Evolutionary conservation across 2,329 filamentous ascomycete species (phyloP), one percentile per base, ranked within the genome.

Genomic region (Alternaria triticimaculans): DNA sequence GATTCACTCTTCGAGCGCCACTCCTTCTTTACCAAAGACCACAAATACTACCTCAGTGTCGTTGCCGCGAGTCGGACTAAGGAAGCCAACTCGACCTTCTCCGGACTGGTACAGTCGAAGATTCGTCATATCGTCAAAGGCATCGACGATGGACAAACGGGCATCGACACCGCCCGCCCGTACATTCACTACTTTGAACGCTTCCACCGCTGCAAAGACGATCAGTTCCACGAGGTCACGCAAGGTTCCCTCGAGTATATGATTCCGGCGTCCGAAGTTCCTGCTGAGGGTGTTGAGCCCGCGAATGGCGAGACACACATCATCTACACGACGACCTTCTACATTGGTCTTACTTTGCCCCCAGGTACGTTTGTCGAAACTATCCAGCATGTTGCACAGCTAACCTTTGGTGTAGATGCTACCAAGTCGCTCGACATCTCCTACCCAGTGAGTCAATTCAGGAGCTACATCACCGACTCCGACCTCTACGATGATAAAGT

Each of bases 41-140:
- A 97, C 84, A 97, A 96, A 80, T 97, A 98, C 79, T 99, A 98
- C 78, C 88, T 99, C 58, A 93, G 91, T 56, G 90, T 99, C 60
- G 91, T 94, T 53, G 89, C 93, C 15, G 90, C 93, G 2, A 94
- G 93, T 78, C 92, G 88, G 64, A 92, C 89, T 30, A 94, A 94
- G 76, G 93, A 97, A 71, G 89, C 91, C 1, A 92, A 97, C 75
- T 90, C 93, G 58, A 87, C 90, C 3, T 98, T 95, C 93, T 93
- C 92, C 18, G 96, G 96, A 43, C 89, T 95, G 56, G 93, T 99
- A 5, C 93, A 98, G 80, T 97, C 96, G 15, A 97, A 96, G 80
- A 89, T 98, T 45, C 89, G 96, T 70, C 86, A 95, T 71, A 86
- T 99, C 15, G 93, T 97, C 15, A 88, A 90, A 68, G 91, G 90